These are phyloP conservation scores for Odonthalia washingtoniensis DNA, from an alignment of 31 red algal genomes.

Conservation along the genomic window DNA sequence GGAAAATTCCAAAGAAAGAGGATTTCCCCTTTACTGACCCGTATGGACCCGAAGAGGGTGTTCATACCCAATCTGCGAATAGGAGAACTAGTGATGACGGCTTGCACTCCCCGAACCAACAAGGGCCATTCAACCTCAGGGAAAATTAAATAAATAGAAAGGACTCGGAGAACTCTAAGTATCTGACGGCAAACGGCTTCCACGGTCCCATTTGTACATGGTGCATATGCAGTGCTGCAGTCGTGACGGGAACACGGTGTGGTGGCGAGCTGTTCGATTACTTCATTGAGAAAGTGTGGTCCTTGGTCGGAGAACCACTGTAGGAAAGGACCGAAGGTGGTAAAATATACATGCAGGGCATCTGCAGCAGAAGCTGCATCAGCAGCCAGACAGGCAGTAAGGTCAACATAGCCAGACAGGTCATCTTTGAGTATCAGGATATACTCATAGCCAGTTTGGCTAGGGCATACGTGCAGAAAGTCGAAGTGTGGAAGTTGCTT, in stretches of 20 bases:
- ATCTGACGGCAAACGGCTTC: constrained; percentile 33
- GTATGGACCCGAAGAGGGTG: background rate
- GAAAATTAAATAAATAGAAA: background rate
- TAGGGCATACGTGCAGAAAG: constrained; percentile 20
- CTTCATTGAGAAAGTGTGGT: constrained; percentile 43
- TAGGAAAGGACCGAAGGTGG: constrained; percentile 30
- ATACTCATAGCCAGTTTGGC: background rate
- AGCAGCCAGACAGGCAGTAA: background rate
- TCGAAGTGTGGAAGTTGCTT: constrained; percentile 34
- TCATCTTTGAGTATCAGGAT: constrained; percentile 53
- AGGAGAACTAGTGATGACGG: background rate
- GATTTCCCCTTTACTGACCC: background rate
- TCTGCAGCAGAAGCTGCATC: background rate
- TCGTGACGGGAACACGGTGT: constrained; percentile 2
- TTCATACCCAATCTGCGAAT: background rate
- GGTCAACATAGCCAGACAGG: constrained; percentile 30
- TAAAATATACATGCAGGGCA: constrained; percentile 27
- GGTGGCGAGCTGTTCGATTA: constrained; percentile 33
- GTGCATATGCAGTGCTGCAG: constrained; percentile 47
- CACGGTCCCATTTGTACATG: constrained; percentile 53
- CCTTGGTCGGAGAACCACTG: constrained; percentile 53
- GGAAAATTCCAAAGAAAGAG: background rate
- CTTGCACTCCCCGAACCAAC: background rate
- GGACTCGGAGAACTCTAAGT: background rate
- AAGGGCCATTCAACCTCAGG: background rate